Evolutionary conservation across 208 protist species (phyloP).

Genomic region (Trypanosoma melophagium): DNA sequence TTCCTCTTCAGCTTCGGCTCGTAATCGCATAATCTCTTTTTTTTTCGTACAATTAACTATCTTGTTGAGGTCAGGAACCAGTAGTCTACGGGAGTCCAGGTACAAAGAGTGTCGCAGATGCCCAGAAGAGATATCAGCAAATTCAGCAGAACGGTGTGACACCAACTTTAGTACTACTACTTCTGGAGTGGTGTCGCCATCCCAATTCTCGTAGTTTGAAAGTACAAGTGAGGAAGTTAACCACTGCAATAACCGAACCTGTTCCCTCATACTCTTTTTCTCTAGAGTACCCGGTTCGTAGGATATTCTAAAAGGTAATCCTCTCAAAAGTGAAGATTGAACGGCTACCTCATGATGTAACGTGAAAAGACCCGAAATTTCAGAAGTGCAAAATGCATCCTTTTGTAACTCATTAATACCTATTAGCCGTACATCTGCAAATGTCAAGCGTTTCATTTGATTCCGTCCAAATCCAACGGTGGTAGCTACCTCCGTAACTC

Average conservation of each 20-base stretch:
- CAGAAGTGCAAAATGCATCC: constrained; percentile 43
- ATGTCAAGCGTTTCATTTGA: constrained; percentile 38
- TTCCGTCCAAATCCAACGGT: constrained; percentile 41
- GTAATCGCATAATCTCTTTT: constrained; percentile 12
- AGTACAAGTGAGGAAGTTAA: constrained; percentile 72
- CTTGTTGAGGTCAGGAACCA: constrained; percentile 43
- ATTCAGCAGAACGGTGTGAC: constrained; percentile 55
- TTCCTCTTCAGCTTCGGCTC: constrained; percentile 23
- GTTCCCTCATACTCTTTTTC: constrained; percentile 38
- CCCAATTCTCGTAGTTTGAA: constrained; percentile 41
- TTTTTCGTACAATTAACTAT: not conserved
- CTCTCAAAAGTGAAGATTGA: constrained; percentile 44
- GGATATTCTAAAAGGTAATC: constrained; percentile 59
- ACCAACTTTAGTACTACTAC: constrained; percentile 61
- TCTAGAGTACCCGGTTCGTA: constrained; percentile 54
- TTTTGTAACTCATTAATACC: constrained; percentile 51
- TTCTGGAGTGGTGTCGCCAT: constrained; percentile 27
- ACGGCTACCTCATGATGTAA: constrained; percentile 65
- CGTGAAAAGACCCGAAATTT: constrained; percentile 46
- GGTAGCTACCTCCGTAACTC: constrained; percentile 44
- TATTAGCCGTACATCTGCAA: constrained; percentile 75
- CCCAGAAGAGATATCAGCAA: constrained; percentile 11
- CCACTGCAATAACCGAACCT: constrained; percentile 70
- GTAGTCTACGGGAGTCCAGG: constrained; percentile 43
- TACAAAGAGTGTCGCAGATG: constrained; percentile 58